Percentiles rank a stretch among this genome's conserved stretches.
Conservation (phyloP, 495 filamentous ascomycete genomes). For the Talaromyces ruber region DNA sequence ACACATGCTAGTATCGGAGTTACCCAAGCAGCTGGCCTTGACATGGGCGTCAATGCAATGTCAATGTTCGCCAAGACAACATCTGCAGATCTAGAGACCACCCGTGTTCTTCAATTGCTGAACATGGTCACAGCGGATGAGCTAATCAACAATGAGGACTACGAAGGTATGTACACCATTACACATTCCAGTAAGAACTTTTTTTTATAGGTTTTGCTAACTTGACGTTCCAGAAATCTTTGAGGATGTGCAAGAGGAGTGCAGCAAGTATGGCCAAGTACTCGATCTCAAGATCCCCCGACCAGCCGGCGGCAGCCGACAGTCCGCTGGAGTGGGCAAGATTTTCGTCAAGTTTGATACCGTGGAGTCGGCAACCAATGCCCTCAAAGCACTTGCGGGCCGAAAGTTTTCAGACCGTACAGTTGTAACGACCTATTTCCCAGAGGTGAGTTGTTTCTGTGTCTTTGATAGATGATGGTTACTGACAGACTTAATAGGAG, state of each 20-base stretch:
- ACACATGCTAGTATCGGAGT: conserved; percentile 83
- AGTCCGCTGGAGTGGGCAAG: conserved; percentile 88
- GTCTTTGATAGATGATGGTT: background rate
- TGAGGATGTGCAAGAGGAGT: conserved; percentile 88
- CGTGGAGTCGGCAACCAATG: conserved; percentile 69
- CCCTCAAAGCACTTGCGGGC: conserved; percentile 78
- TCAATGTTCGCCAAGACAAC: conserved; percentile 96
- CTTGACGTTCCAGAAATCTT: conserved; percentile 64
- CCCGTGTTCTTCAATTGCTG: conserved; percentile 78
- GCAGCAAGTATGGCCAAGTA: conserved; percentile 78
- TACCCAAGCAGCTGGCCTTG: conserved; percentile 79
- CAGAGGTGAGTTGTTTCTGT: conserved; percentile 52
- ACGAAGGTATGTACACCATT: conserved; percentile 57
- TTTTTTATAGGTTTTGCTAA: background rate
- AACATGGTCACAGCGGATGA: conserved; percentile 99
- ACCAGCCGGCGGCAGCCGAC: conserved; percentile 69
- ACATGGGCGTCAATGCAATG: conserved; percentile 97
- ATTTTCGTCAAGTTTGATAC: conserved; percentile 91
- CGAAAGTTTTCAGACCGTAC: conserved; percentile 93
- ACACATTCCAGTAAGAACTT: background rate
- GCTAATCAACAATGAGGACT: conserved; percentile 86
- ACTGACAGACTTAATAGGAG: conserved; percentile 41
- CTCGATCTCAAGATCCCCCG: conserved; percentile 84
- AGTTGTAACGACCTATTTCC: conserved; percentile 92
- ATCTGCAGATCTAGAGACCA: conserved; percentile 62